These are phyloP conservation scores for Erodium chrysanthum DNA, from an alignment of 441 rosid genomes.

Conservation along the genomic window DNA sequence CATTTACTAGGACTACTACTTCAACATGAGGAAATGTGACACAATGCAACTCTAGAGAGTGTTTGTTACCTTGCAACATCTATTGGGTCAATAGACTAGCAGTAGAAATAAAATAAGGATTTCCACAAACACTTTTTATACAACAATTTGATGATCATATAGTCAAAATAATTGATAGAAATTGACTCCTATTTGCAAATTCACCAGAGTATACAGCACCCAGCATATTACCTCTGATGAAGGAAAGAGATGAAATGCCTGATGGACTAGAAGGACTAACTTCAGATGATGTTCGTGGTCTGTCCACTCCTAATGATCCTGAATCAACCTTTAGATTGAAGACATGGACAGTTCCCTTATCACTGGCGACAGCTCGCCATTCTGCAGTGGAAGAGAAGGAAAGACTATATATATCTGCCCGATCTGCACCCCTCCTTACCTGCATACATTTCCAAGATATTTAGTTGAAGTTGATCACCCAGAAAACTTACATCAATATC, in stretches of 20 bases:
- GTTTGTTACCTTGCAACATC: not conserved
- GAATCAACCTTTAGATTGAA: conserved; percentile 76
- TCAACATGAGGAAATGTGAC: not conserved
- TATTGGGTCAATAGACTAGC: not conserved
- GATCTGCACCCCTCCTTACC: conserved; percentile 82
- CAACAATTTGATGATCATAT: not conserved
- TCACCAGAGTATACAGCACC: not conserved
- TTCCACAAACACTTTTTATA: not conserved
- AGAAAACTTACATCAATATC: not conserved
- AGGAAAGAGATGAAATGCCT: conserved; percentile 69
- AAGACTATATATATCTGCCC: conserved; percentile 77
- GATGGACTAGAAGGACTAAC: conserved; percentile 56
- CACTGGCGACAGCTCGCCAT: conserved; percentile 84
- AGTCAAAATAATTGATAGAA: not conserved
- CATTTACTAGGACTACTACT: not conserved
- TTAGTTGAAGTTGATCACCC: not conserved
- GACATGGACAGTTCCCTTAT: conserved; percentile 74
- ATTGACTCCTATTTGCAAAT: not conserved
- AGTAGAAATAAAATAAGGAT: not conserved
- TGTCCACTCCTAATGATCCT: not conserved
- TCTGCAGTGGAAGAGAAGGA: conserved; percentile 61
- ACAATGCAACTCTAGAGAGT: not conserved
- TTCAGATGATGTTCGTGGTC: not conserved
- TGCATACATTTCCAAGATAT: conserved; percentile 20
- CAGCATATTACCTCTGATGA: conserved; percentile 60